Conservation (phyloP, 2,329 filamentous ascomycete species). For the Apiospora sp. region DNA sequence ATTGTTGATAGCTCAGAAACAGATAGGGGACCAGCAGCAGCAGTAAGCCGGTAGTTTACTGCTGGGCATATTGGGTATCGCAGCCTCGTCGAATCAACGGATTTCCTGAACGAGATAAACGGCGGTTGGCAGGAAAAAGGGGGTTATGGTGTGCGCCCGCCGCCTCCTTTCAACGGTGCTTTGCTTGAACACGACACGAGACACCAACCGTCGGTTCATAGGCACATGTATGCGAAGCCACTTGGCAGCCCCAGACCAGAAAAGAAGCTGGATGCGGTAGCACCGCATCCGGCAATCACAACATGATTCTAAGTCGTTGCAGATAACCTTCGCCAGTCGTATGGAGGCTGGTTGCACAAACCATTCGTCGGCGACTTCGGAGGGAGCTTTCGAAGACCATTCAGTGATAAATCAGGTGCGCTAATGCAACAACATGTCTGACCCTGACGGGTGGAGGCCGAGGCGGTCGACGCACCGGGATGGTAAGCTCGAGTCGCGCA, state of each 20-base stretch:
- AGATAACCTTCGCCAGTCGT: neutral
- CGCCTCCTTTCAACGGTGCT: neutral
- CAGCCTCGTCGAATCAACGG: neutral
- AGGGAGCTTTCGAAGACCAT: neutral
- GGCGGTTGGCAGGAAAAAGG: neutral
- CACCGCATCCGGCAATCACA: neutral
- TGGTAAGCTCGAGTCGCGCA: constrained; percentile 11
- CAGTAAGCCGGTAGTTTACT: neutral
- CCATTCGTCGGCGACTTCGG: constrained; percentile 6
- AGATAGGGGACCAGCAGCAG: constrained; percentile 1
- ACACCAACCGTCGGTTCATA: neutral
- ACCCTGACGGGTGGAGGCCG: neutral
- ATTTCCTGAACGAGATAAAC: neutral
- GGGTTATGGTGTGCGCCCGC: neutral
- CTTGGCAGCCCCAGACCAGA: neutral
- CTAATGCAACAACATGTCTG: constrained; percentile 16
- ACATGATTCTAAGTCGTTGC: neutral
- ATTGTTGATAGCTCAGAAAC: constrained; percentile 15
- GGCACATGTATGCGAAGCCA: neutral
- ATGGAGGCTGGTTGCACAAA: neutral
- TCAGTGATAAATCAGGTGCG: constrained; percentile 1
- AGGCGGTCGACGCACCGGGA: neutral
- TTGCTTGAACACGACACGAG: constrained; percentile 14
- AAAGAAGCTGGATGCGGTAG: neutral
- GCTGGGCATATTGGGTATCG: neutral